Evolutionary conservation across 2,329 filamentous ascomycete species (phyloP), one percentile per base, ranked within the genome.

Genomic region (Fonsecaea nubica): DNA sequence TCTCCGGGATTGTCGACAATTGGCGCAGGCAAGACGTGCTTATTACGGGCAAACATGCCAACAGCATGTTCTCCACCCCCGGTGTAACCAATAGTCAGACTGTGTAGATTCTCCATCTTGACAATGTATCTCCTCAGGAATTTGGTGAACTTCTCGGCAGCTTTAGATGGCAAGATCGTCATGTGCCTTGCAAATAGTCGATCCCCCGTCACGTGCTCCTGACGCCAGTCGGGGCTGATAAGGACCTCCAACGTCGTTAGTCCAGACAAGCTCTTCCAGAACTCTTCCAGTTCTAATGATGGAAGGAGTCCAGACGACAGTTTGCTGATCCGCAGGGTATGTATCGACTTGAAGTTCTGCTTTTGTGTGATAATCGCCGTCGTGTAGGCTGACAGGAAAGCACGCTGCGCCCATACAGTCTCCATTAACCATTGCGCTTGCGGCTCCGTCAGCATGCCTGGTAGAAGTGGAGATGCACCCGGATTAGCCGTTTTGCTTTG

Each of bases 381-480:
- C 69, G 88, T 84, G 71, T 89, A 91, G 0, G 89, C 89, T 57
- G 88, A 85, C 55, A 91, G 80, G 74, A 91, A 89, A 18, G 88
- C 89, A 61, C 85, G 81, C 69, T 91, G 88, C 6, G 88, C 88
- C 87, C 89, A 90, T 60, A 88, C 85, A 3, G 87, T 86, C 74
- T 91, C 89, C 42, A 89, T 78, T 1, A 92, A 77, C 86, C 90
- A 88, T 75, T 90, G 88, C 60, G 84, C 86, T 74, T 92, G 90
- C n/a, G 85, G 81, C 65, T 81, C 81, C 0, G 85, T 86, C n/a
- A 91, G 81, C 36, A 80, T 78, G 1, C 80, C 79, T 2, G 88
- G 88, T 48, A 84, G 81, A n/a, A 89, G 74, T 4, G 77, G 74
- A 61, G 68, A 74, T 69, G 65, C 72, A 70, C 55, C 69, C 68